Evolutionary conservation across 306 rosid genomes (phyloP), one percentile per base, ranked within the genome.

Genomic region (Myrica gale): DNA sequence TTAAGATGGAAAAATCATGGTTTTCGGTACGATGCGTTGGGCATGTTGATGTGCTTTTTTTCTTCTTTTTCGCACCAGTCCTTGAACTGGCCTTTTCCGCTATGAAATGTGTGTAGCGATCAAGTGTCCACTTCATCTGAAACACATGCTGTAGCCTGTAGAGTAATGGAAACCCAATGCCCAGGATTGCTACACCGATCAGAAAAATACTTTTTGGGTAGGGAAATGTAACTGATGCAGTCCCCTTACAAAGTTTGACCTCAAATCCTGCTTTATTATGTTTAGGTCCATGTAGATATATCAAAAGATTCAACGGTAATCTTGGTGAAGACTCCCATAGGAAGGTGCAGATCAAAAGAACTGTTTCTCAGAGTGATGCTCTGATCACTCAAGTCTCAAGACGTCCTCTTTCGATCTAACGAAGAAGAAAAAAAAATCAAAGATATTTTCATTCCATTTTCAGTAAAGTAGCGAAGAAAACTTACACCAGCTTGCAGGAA

Each of bases 1-100:
- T 37, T 54, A 52, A 26, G 51, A 47, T 23, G 26, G 39, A 79
- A 79, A 75, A 71, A 58, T 23, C 5, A 37, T 73, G 68, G 52
- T 58, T 39, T 42, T 2, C 7, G 37, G 69, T 68, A 63, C 63
- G 9, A 57, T 50, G 68, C 42, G 44, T 67, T 9, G 44, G 19
- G 26, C 32, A 55, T 8, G 32, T 4, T 47, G 26, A 56, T 56
- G 5, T 4, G 32, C 37, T 0, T 9, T 56, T 20, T 16, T 65
- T 32, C 3, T 32, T 32, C 3, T 2, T 32, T 32, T 32, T 32
- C 2, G 37, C 37, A 32, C 3, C 37, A 32, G 3, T 32, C 37
- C 3, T 32, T 0, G 3, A 0, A 32, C 37, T 53, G 58, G 20
- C 23, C 58, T 53, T 53, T 53, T 26, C 41, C 44, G 37, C 20